phyloP scores from a whole-genome alignment of 495 filamentous ascomycete genomes.

The Penicillium macrosclerotiorum region DNA sequence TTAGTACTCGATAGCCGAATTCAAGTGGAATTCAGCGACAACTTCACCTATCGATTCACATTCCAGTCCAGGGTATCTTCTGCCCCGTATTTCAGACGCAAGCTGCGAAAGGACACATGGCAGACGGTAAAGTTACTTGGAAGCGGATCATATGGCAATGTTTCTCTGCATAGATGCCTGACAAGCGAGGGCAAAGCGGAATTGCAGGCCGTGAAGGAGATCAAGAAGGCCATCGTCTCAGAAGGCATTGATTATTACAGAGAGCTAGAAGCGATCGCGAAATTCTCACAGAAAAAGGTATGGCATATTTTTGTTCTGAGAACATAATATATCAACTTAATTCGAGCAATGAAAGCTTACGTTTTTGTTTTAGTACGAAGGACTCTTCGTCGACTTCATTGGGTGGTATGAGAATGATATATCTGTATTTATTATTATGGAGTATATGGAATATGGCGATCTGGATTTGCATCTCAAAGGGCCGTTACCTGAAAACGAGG shows the following conservation, averaged over 20 bases:
- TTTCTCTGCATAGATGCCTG: constrained; percentile 1
- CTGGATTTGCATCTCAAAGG: constrained; percentile 9
- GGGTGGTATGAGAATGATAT: constrained; percentile 32
- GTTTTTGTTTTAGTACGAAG: constrained; percentile 10
- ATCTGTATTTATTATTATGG: constrained; percentile 36
- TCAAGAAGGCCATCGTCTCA: constrained; percentile 1
- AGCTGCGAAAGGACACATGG: background rate
- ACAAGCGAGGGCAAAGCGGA: background rate
- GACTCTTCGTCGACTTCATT: constrained; percentile 27
- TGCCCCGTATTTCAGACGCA: background rate
- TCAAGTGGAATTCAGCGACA: background rate
- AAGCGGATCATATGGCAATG: constrained; percentile 2
- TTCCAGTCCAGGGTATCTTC: background rate
- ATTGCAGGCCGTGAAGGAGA: constrained; percentile 9
- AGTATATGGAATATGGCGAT: constrained; percentile 25
- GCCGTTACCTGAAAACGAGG: constrained; percentile 37
- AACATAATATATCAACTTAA: background rate
- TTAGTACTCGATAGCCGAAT: background rate
- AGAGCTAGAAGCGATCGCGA: constrained; percentile 18
- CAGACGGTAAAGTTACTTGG: constrained; percentile 2
- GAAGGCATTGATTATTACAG: constrained; percentile 2
- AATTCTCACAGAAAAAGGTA: constrained; percentile 20
- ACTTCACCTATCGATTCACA: background rate
- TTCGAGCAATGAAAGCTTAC: background rate
- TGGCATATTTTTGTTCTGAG: background rate